Percentiles rank a stretch among this genome's conserved stretches.
phyloP scores from a whole-genome alignment of 768 basidiomycete species.

The Glaciozyma antarctica region DNA sequence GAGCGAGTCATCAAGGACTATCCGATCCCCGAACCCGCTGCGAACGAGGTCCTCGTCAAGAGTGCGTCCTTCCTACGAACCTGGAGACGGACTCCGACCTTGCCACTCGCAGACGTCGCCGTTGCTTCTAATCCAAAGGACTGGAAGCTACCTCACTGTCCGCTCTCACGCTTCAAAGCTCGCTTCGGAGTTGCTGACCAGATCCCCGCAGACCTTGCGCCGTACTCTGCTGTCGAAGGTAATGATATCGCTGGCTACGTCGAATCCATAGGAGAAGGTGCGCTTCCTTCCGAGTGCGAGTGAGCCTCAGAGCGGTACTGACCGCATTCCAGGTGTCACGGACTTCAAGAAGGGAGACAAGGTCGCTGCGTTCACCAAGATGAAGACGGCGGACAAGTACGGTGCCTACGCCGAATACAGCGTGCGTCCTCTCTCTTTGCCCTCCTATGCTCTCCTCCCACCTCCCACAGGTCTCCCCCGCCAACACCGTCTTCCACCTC shows the following conservation, averaged over 20 bases:
- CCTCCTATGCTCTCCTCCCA: background rate
- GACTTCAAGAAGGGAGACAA: slow-evolving; percentile 34
- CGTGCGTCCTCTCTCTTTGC: background rate
- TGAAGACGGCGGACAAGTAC: slow-evolving; percentile 26
- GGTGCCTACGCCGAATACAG: slow-evolving; percentile 33
- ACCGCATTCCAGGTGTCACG: slow-evolving; percentile 10
- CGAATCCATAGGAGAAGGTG: slow-evolving; percentile 29
- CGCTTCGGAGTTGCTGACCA: background rate
- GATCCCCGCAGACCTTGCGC: background rate
- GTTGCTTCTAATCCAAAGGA: slow-evolving; percentile 24
- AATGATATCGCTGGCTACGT: slow-evolving; percentile 34
- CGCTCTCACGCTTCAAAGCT: background rate
- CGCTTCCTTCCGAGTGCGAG: too few relatives aligned
- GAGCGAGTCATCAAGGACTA: slow-evolving; percentile 11
- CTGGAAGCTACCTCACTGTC: background rate
- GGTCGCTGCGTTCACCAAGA: slow-evolving; percentile 33
- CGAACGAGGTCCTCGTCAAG: slow-evolving; percentile 25
- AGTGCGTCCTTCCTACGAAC: slow-evolving; percentile 2
- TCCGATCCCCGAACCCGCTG: background rate
- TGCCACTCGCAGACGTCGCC: slow-evolving; percentile 7
- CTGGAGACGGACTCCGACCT: background rate
- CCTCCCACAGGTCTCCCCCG: slow-evolving; percentile 20
- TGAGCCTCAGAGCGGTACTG: too few relatives aligned
- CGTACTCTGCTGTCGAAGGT: slow-evolving; percentile 24
- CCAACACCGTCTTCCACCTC: slow-evolving; percentile 20